Evolutionary conservation across 2,329 filamentous ascomycete species (phyloP), one percentile per base, ranked within the genome.

Genomic region (Colletotrichum chrysophilum): DNA sequence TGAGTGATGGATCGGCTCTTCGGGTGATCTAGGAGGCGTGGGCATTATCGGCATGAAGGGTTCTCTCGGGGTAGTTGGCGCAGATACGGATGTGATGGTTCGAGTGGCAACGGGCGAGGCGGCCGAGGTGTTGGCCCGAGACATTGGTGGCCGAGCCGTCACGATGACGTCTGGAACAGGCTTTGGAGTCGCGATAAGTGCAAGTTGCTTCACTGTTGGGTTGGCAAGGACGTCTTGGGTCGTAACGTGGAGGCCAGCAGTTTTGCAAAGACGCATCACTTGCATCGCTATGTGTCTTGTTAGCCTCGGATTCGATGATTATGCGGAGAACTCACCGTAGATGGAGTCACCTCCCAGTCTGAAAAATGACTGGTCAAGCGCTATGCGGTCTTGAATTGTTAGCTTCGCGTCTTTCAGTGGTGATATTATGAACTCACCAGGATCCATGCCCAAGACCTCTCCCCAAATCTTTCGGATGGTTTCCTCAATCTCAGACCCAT

Each of bases 311-410:
- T 5, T 7, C n/a, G 1, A 26, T 12, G 9, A n/a, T 6, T 12
- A 10, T 48, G 5, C 18, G 9, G 4, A 52, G n/a, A 18, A 34
- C 68, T 58, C 10, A 75, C 73, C 73, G n/a, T 56, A 64, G 14
- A 75, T 75, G 2, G 73, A 75, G 81, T 92, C 90, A n/a, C 91
- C 91, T 1, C 91, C 91, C 0, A 91, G 85, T 5, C 87, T 85
- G 85, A 92, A 92, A 82, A 93, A 92, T 80, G 88, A 90, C 77
- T 91, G 88, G 5, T 91, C 87, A 1, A 88, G 81, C 1, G 87
- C 85, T 26, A 92, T 89, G 3, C 86, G 56, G 14, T 61, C 72
- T 71, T 14, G 2, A 13, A 4, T 0, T 5, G 14, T 75, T 2
- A 71, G 28, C 14, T 8, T 16, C 8, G 21, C 21, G 21, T 24